phyloP scores from a whole-genome alignment of 345 rosid species.

The Barbarea vulgaris region DNA sequence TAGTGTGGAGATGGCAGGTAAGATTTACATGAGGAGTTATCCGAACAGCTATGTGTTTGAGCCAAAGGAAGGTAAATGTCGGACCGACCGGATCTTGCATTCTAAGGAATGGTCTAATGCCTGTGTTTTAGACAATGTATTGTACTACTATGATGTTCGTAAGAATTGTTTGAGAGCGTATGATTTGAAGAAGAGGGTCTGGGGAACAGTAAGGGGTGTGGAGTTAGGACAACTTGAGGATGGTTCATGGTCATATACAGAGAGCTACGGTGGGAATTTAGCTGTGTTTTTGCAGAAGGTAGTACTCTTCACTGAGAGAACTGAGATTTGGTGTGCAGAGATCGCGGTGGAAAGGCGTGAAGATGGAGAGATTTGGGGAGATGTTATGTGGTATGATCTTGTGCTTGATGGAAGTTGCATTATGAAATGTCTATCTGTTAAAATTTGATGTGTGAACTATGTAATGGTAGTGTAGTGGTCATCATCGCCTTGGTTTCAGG shows the following conservation, averaged over 20 bases:
- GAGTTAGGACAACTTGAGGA: background rate
- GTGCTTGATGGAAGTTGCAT: conserved; percentile 3
- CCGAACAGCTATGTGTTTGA: background rate
- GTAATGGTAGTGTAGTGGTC: background rate
- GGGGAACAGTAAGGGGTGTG: conserved; percentile 6
- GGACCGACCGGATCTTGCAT: background rate
- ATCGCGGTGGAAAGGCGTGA: background rate
- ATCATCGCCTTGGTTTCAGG: background rate
- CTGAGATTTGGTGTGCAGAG: conserved; percentile 20
- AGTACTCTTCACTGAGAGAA: background rate
- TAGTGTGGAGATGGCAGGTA: conserved; percentile 16
- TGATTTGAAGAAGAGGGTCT: background rate
- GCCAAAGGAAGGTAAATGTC: background rate
- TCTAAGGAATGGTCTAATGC: background rate
- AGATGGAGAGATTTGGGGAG: conserved; percentile 14
- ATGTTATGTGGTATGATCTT: background rate
- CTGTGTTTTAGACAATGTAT: background rate
- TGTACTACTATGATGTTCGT: conserved; percentile 17
- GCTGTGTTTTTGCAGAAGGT: conserved; percentile 9
- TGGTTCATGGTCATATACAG: background rate
- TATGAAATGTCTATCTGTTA: conserved; percentile 14
- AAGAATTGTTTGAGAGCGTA: background rate
- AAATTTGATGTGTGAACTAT: background rate
- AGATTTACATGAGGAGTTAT: conserved; percentile 11
- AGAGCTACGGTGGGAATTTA: background rate